Percentiles rank a stretch among this genome's conserved stretches.
Conservation (phyloP, 257 asterid genomes). For the Lithospermum erythrorhizon region DNA sequence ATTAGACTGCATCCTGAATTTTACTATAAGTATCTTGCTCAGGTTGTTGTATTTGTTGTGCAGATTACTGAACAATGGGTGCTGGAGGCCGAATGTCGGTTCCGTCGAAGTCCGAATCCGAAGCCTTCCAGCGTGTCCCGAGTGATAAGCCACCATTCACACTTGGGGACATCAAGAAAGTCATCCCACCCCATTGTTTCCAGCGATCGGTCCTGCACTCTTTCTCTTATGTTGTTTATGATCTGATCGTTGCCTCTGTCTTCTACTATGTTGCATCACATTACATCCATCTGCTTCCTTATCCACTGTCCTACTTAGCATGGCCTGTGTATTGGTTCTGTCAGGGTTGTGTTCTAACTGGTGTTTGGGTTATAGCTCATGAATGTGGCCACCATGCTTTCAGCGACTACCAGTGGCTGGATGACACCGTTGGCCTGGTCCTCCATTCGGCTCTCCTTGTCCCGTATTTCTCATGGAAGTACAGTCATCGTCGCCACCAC, state of each 20-base stretch:
- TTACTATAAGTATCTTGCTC: too few relatives aligned
- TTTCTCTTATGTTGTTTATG: slow-evolving; percentile 55
- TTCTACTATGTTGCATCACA: slow-evolving; percentile 55
- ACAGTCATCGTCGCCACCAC: slow-evolving; percentile 46
- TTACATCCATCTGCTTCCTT: slow-evolving; percentile 47
- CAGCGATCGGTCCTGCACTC: slow-evolving; percentile 62
- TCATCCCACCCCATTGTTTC: slow-evolving; percentile 88
- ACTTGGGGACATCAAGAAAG: slow-evolving; percentile 60
- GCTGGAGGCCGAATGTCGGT: slow-evolving; percentile 72
- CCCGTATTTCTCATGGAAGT: slow-evolving; percentile 48
- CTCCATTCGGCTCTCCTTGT: slow-evolving; percentile 40
- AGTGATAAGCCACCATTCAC: slow-evolving; percentile 63
- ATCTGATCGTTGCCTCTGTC: slow-evolving; percentile 41
- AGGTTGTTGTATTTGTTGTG: background rate
- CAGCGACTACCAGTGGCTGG: slow-evolving; percentile 55
- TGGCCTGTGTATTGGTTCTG: slow-evolving; percentile 62
- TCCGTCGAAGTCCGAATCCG: slow-evolving; percentile 29
- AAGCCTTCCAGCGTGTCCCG: slow-evolving; percentile 44
- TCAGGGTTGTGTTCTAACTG: slow-evolving; percentile 68
- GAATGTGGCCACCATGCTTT: slow-evolving; percentile 61
- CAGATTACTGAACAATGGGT: slow-evolving; percentile 66
- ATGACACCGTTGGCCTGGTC: slow-evolving; percentile 45
- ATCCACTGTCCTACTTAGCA: slow-evolving; percentile 40
- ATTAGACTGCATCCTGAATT: too few relatives aligned
- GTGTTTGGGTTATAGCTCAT: slow-evolving; percentile 55